Percentiles rank a stretch among this genome's conserved stretches.
Conservation (phyloP, 2,329 filamentous ascomycete genomes). For the Colletotrichum sp. region DNA sequence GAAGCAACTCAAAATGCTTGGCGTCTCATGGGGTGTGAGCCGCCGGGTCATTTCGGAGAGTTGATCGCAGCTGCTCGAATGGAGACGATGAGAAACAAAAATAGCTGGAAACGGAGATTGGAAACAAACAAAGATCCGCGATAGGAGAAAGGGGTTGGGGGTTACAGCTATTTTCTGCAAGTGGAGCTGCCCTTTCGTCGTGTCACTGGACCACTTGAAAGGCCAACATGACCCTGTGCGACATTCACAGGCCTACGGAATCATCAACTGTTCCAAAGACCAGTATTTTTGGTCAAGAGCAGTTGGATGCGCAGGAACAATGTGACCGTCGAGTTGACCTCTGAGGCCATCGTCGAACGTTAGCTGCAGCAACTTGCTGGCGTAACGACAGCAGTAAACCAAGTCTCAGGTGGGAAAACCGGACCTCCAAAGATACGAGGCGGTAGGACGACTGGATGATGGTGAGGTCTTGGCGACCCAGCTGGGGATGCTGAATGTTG, state of each 20-base stretch:
- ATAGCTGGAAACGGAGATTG: background rate
- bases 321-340: background rate
- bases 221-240: background rate
- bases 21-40: constrained; percentile 11
- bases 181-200: background rate
- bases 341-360: background rate
- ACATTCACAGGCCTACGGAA: background rate
- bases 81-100: background rate
- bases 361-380: background rate
- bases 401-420: background rate
- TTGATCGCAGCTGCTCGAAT: background rate
- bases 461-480: background rate
- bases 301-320: background rate
- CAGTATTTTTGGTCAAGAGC: background rate
- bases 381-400: background rate
- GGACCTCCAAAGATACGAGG: background rate
- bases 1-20: background rate
- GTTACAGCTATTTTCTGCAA: constrained; percentile 3
- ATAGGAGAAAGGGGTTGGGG: background rate
- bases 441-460: background rate
- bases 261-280: background rate
- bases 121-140: background rate
- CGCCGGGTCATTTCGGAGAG: background rate
- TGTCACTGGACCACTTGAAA: background rate
- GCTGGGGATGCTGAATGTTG: background rate